phyloP scores from a whole-genome alignment of 2,329 filamentous ascomycete genomes.

The Onygenales sp. region DNA sequence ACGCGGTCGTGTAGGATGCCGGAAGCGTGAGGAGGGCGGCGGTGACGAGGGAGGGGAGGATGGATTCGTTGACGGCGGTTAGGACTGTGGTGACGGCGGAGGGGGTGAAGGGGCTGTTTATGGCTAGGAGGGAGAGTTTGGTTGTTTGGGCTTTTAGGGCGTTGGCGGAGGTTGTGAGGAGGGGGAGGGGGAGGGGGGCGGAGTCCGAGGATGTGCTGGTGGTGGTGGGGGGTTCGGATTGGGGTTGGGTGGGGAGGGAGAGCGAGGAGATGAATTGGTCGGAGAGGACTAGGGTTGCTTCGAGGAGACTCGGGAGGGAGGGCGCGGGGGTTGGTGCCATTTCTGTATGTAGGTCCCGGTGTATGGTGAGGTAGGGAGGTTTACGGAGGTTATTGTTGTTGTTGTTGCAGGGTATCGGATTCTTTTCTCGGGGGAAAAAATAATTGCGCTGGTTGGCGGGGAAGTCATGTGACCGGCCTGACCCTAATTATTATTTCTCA shows the following conservation, averaged over 20 bases:
- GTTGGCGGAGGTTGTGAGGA: conserved; percentile 62
- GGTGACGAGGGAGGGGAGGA: conserved; percentile 66
- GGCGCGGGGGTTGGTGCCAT: conserved; percentile 26
- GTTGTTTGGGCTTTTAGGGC: conserved; percentile 75
- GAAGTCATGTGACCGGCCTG: no score
- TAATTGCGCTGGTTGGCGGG: no score
- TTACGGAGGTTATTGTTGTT: no score
- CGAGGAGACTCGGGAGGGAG: conserved; percentile 22
- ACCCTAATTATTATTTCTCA: no score
- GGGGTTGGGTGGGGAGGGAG: conserved; percentile 13
- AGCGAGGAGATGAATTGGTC: conserved; percentile 31
- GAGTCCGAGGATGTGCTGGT: conserved; percentile 5
- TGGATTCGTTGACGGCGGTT: conserved; percentile 58
- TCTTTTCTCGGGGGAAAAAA: no score
- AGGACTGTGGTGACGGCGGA: conserved; percentile 64
- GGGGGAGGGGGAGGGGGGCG: conserved; percentile 43
- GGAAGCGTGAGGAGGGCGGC: conserved; percentile 58
- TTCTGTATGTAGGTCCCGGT: conserved; percentile 1
- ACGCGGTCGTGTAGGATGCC: conserved; percentile 51
- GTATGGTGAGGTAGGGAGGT: background rate
- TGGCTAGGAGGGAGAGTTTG: conserved; percentile 75
- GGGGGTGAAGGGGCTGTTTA: conserved; percentile 78
- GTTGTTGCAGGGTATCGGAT: no score
- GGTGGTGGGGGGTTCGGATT: conserved; percentile 2
- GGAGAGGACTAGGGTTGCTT: conserved; percentile 27